A percentile compares a stretch with the other conserved stretches of the same genome.
phyloP scores from a whole-genome alignment of 2,329 filamentous ascomycete genomes.

The Colletotrichum eremochloae region DNA sequence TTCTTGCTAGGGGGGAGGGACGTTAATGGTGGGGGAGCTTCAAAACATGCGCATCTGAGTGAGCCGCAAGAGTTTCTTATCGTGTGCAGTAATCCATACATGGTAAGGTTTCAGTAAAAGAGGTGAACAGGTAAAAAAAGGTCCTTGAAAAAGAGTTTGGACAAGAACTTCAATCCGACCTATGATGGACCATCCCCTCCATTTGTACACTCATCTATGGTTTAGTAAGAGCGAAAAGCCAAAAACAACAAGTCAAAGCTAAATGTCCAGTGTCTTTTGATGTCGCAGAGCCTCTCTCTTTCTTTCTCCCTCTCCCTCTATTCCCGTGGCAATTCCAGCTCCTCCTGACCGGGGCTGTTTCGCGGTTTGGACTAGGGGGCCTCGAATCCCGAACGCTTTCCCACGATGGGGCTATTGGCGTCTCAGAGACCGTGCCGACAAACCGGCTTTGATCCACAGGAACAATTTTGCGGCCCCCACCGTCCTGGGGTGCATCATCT shows the following conservation, averaged over 20 bases:
- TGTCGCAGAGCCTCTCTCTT: no score
- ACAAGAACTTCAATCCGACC: no score
- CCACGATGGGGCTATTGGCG: not conserved
- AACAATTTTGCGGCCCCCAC: not conserved
- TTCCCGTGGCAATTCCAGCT: not conserved
- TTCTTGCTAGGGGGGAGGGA: not conserved
- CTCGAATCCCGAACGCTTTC: constrained; percentile 1
- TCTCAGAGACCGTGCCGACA: not conserved
- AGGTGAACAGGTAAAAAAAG: no score
- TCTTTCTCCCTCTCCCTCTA: no score
- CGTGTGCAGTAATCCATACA: no score
- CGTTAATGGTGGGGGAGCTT: not conserved
- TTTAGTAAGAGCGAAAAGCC: no score
- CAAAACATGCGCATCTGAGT: constrained; percentile 20
- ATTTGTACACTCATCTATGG: no score
- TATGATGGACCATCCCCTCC: no score
- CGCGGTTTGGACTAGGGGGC: not conserved
- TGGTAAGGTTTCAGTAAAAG: no score
- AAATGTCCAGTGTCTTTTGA: not conserved
- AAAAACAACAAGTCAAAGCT: no score
- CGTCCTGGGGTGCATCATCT: not conserved
- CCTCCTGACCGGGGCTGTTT: not conserved
- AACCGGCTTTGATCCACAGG: not conserved
- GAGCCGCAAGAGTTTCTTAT: not conserved
- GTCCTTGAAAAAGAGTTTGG: no score